Evolutionary conservation across 164 flowering plant genomes (phyloP).

Genomic region (Cinnamomum micranthum): DNA sequence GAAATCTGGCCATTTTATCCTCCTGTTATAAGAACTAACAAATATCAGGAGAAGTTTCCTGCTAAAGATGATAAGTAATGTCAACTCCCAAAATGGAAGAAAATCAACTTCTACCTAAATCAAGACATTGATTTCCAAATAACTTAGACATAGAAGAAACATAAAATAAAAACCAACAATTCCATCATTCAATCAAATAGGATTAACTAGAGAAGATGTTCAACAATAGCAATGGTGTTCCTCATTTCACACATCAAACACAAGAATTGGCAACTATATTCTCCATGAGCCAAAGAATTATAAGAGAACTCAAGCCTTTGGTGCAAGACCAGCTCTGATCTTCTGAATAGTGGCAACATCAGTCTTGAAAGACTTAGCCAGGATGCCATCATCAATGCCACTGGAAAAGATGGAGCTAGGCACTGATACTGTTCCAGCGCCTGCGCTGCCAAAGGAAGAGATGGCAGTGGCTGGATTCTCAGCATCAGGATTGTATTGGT

Average conservation of each 20-base stretch:
- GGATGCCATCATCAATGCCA: slow-evolving; percentile 12
- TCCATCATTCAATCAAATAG: too few relatives aligned
- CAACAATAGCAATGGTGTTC: background rate
- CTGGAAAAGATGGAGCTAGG: slow-evolving; percentile 15
- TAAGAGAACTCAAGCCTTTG: slow-evolving; percentile 5
- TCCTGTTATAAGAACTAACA: too few relatives aligned
- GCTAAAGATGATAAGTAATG: too few relatives aligned
- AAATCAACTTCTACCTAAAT: too few relatives aligned
- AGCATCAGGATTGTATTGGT: slow-evolving; percentile 13
- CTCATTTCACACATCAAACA: background rate
- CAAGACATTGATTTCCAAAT: too few relatives aligned
- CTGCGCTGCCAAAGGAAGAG: slow-evolving; percentile 18
- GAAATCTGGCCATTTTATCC: too few relatives aligned
- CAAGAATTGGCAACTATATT: background rate
- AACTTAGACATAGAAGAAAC: too few relatives aligned
- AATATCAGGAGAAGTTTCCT: too few relatives aligned
- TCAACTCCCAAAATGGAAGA: too few relatives aligned
- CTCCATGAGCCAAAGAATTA: background rate
- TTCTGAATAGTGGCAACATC: slow-evolving; percentile 15
- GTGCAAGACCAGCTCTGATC: slow-evolving; percentile 17
- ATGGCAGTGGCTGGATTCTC: slow-evolving; percentile 8
- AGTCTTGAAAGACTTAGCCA: slow-evolving; percentile 20
- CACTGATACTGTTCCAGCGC: slow-evolving; percentile 18
- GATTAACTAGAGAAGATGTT: too few relatives aligned
- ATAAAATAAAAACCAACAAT: too few relatives aligned